Conservation (phyloP, 352 stramenopile genomes). For the Nothophytophthora sp. region DNA sequence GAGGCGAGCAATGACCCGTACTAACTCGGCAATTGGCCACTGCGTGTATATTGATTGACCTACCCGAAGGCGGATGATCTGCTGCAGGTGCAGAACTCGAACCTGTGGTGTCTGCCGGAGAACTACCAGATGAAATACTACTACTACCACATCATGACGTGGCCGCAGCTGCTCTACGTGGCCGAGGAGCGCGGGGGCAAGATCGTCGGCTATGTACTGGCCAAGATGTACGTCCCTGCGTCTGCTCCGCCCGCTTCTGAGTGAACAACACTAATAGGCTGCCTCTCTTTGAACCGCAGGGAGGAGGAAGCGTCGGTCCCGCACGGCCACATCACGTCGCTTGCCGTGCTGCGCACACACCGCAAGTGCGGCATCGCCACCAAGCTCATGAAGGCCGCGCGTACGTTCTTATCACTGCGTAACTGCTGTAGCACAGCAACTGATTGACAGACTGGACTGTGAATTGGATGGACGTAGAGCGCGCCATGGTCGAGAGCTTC, state of each 20-base stretch:
- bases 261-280: no score
- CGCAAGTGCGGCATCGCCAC: conserved; percentile 98
- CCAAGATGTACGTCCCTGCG: conserved; percentile 95
- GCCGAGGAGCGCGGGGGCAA: conserved; percentile 97
- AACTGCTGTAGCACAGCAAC: neutral
- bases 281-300: conserved; percentile 26
- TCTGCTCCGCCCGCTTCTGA: neutral
- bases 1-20: neutral
- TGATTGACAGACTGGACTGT: neutral
- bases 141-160: conserved; percentile 99
- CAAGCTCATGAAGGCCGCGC: conserved; percentile 96
- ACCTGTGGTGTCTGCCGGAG: conserved; percentile 99
- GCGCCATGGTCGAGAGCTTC: conserved; percentile 97
- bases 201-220: conserved; percentile 99
- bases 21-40: conserved; percentile 1
- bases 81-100: conserved; percentile 98
- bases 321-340: conserved; percentile 99
- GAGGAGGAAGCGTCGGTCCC: conserved; percentile 86
- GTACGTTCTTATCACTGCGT: conserved; percentile 46
- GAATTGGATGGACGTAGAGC: conserved; percentile 42
- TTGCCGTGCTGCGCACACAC: conserved; percentile 97
- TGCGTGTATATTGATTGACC: no score
- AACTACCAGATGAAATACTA: conserved; percentile 99
- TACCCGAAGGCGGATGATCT: conserved; percentile 96
- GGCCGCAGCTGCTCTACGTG: conserved; percentile 99